These are phyloP conservation scores for Pinus albicaulis DNA, from an alignment of 75 land plant genomes.

Conservation along the genomic window DNA sequence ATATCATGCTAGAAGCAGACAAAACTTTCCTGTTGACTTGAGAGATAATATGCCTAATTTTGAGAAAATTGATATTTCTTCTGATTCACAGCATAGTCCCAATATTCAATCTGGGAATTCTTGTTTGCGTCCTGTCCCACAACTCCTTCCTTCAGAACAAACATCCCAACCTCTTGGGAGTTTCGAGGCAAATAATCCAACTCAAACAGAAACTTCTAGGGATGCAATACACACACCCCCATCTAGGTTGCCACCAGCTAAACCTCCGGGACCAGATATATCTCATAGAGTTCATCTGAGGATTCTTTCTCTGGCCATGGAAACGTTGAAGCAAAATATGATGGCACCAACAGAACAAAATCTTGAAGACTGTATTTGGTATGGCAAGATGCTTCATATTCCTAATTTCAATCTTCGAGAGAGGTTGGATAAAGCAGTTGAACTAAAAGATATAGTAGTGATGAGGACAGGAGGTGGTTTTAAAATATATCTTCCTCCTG, in stretches of 20 bases:
- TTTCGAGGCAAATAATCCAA: background rate
- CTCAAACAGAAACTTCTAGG: slow-evolving; percentile 1
- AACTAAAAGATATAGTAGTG: slow-evolving; percentile 36
- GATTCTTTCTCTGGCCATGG: slow-evolving; percentile 43
- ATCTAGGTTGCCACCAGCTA: slow-evolving; percentile 17
- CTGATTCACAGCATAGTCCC: slow-evolving; percentile 2
- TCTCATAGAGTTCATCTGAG: slow-evolving; percentile 24
- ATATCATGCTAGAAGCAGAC: background rate
- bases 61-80: background rate
- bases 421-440: slow-evolving; percentile 42
- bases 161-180: background rate
- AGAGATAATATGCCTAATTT: background rate
- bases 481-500: slow-evolving; percentile 35
- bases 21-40: background rate
- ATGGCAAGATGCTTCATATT: slow-evolving; percentile 34
- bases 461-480: slow-evolving; percentile 25
- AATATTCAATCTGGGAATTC: background rate
- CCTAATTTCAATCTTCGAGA: slow-evolving; percentile 40
- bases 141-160: background rate
- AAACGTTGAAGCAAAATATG: slow-evolving; percentile 46
- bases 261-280: slow-evolving; percentile 15
- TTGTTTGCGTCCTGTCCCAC: slow-evolving; percentile 4
- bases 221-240: background rate
- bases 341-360: slow-evolving; percentile 53
- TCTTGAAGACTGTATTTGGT: slow-evolving; percentile 56